Conservation (phyloP, 495 filamentous ascomycete species). For the Amphirosellinia nigrospora region DNA sequence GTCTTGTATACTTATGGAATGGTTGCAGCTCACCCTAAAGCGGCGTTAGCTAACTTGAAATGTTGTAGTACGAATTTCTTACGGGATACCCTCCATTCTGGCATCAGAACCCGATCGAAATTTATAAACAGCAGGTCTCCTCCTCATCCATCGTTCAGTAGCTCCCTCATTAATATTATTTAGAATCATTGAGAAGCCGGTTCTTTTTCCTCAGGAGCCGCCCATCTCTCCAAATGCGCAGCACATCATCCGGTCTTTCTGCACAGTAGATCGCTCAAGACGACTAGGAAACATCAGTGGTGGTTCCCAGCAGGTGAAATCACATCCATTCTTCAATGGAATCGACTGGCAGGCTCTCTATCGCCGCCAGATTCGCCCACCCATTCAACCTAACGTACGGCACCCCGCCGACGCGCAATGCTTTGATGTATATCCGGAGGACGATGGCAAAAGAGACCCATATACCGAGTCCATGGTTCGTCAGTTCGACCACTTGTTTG, state of each 20-base stretch:
- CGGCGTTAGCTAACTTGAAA: not conserved
- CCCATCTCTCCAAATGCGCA: constrained; percentile 75
- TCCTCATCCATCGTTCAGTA: constrained; percentile 14
- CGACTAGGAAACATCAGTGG: constrained; percentile 89
- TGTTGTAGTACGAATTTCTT: constrained; percentile 77
- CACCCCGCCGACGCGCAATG: constrained; percentile 85
- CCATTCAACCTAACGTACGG: constrained; percentile 83
- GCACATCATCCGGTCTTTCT: constrained; percentile 83
- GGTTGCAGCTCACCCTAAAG: not conserved
- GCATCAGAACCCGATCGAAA: constrained; percentile 94
- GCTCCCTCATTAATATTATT: constrained; percentile 18
- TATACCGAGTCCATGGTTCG: constrained; percentile 76
- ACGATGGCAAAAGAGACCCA: constrained; percentile 57
- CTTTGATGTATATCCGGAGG: constrained; percentile 83
- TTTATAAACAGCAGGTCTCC: constrained; percentile 79
- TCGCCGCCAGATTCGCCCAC: constrained; percentile 70
- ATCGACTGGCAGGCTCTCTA: constrained; percentile 89
- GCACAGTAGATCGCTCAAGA: constrained; percentile 85
- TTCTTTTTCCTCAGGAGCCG: constrained; percentile 68
- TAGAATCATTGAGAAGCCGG: constrained; percentile 76
- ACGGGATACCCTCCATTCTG: constrained; percentile 97
- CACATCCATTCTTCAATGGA: constrained; percentile 82
- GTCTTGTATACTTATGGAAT: not conserved
- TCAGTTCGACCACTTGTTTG: constrained; percentile 80
- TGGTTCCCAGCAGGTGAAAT: constrained; percentile 80